phyloP scores from a whole-genome alignment of 169 alveolate species.

The Plasmodium malariae region DNA sequence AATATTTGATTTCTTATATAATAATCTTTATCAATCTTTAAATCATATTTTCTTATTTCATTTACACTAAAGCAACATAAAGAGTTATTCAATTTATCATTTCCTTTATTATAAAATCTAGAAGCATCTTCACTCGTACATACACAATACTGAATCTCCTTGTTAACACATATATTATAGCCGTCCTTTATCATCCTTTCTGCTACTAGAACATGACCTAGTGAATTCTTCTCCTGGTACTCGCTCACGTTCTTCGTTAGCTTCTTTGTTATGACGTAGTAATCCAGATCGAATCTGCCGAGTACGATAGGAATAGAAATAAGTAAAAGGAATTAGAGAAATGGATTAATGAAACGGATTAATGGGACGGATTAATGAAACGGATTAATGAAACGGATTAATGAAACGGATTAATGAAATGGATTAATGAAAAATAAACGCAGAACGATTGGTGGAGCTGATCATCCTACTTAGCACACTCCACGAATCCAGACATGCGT shows the following conservation, averaged over 20 bases:
- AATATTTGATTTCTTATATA: conserved; percentile 94
- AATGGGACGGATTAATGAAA: no score
- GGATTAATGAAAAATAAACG: no score
- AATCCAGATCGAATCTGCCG: conserved; percentile 71
- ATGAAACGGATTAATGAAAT: no score
- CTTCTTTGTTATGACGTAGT: conserved; percentile 55
- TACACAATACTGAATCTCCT: conserved; percentile 94
- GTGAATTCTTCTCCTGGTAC: conserved; percentile 93
- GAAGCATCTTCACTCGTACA: conserved; percentile 85
- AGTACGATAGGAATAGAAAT: no score
- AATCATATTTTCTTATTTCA: conserved; percentile 88
- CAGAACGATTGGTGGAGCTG: no score
- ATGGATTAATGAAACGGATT: no score
- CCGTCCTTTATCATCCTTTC: conserved; percentile 90
- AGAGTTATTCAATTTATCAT: conserved; percentile 80
- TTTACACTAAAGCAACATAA: conserved; percentile 92
- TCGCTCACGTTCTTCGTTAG: conserved; percentile 80
- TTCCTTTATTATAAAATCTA: conserved; percentile 20
- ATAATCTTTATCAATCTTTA: conserved; percentile 90
- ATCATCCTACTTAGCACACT: no score
- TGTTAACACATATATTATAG: conserved; percentile 89
- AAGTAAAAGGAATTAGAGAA: no score
- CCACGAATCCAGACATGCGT: no score
- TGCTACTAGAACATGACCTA: conserved; percentile 96
- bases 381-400: no score